Conservation (phyloP, 441 rosid species). For the Syzygium syzygioides region DNA sequence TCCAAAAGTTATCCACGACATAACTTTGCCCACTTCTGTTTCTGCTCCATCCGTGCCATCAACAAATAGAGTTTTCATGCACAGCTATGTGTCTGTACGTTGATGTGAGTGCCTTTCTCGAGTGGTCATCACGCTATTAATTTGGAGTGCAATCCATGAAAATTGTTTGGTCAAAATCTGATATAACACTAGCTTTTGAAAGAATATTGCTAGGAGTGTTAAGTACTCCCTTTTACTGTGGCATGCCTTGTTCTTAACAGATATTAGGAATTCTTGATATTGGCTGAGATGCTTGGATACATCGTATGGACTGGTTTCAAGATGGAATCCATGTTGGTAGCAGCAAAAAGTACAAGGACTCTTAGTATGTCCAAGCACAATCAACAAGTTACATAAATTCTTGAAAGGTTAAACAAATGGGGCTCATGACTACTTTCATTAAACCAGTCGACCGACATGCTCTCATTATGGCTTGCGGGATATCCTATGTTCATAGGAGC, state of each 20-base stretch:
- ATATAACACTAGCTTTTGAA: not conserved
- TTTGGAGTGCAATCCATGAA: not conserved
- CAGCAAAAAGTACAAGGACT: constrained; percentile 81
- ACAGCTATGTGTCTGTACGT: too few species aligned
- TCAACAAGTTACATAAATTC: constrained; percentile 73
- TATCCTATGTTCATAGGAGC: too few species aligned
- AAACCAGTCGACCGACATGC: too few species aligned
- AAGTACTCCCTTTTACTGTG: not conserved
- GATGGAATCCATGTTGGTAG: constrained; percentile 67
- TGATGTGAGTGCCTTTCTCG: not conserved
- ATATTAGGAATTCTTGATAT: constrained; percentile 77
- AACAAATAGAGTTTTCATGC: too few species aligned
- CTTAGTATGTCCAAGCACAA: constrained; percentile 69
- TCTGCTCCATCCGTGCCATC: too few species aligned
- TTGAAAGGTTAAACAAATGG: constrained; percentile 3
- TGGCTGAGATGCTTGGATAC: constrained; percentile 84
- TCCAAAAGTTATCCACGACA: too few species aligned
- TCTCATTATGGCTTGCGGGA: too few species aligned
- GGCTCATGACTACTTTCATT: not conserved
- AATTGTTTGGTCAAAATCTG: not conserved
- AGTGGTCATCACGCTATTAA: not conserved
- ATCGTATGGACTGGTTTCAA: constrained; percentile 71
- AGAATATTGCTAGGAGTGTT: not conserved
- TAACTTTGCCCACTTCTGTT: too few species aligned
- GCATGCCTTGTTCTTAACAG: constrained; percentile 12